Conservation (phyloP, 2,329 filamentous ascomycete species). For the Leptographium wingfieldii region DNA sequence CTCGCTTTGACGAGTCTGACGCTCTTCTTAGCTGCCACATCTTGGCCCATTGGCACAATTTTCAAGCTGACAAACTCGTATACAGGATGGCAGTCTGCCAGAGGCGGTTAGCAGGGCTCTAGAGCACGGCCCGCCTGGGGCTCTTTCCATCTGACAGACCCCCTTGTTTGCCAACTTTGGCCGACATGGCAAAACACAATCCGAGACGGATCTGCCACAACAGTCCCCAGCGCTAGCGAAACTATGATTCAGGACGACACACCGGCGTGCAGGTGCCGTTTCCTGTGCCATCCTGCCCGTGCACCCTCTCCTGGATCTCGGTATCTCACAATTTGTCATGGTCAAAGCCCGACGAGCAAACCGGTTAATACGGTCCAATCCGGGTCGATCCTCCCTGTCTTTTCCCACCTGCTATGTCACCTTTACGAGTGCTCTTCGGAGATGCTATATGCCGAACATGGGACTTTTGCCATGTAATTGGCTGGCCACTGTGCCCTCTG, state of each 20-base stretch:
- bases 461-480: background rate
- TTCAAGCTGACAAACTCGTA: background rate
- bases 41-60: no score
- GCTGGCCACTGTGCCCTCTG: background rate
- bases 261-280: no score
- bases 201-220: constrained; percentile 39
- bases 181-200: constrained; percentile 29
- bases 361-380: background rate
- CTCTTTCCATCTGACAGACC: background rate
- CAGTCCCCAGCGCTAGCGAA: background rate
- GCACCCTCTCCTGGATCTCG: background rate
- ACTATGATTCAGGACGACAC: background rate
- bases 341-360: background rate
- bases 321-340: background rate
- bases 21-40: background rate
- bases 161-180: background rate
- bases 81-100: background rate
- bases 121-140: background rate
- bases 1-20: background rate
- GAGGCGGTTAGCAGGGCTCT: background rate
- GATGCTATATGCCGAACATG: background rate
- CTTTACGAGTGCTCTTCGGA: background rate
- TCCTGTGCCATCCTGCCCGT: background rate
- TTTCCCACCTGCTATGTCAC: background rate
- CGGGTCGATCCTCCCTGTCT: background rate